A percentile compares a stretch with the other conserved stretches of the same genome.
Evolutionary conservation across 441 rosid species (phyloP).

Genomic region (Gossypium schwendimanii): DNA sequence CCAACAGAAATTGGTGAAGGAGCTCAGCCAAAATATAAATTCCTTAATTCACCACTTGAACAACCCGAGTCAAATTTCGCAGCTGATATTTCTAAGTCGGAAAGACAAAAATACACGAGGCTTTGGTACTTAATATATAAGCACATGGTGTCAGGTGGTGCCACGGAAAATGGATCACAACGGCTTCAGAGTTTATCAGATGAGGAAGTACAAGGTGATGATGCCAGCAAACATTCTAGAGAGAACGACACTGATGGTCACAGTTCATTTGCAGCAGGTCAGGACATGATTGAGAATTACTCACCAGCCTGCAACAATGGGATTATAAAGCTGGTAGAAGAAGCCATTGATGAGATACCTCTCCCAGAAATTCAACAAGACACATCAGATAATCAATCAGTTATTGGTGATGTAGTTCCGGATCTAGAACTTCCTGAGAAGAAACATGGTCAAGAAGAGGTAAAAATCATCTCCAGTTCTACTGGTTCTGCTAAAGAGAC

Average conservation of each 20-base stretch:
- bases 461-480: slow-evolving; percentile 15
- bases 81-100: slow-evolving; percentile 22
- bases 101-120: slow-evolving; percentile 47
- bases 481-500: slow-evolving; percentile 12
- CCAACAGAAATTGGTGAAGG: slow-evolving; percentile 17
- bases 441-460: slow-evolving; percentile 19
- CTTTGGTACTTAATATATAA: slow-evolving; percentile 73
- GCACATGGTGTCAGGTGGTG: slow-evolving; percentile 64
- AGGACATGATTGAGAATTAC: slow-evolving; percentile 13
- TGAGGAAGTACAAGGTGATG: slow-evolving; percentile 26
- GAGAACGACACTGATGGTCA: slow-evolving; percentile 8
- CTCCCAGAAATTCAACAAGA: slow-evolving; percentile 49
- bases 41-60: slow-evolving; percentile 14
- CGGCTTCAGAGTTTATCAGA: slow-evolving; percentile 24
- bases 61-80: slow-evolving; percentile 26
- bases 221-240: slow-evolving; percentile 9
- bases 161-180: slow-evolving; percentile 29
- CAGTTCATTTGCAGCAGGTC: slow-evolving; percentile 14
- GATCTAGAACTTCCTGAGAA: slow-evolving; percentile 21
- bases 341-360: slow-evolving; percentile 80
- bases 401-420: slow-evolving; percentile 11
- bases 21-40: slow-evolving; percentile 15
- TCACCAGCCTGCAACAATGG: slow-evolving; percentile 37
- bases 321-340: slow-evolving; percentile 77
- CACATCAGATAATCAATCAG: slow-evolving; percentile 24